Base-by-base conservation (phyloP, 2,329 filamentous ascomycete species). In the Penicillium concentricum region DNA sequence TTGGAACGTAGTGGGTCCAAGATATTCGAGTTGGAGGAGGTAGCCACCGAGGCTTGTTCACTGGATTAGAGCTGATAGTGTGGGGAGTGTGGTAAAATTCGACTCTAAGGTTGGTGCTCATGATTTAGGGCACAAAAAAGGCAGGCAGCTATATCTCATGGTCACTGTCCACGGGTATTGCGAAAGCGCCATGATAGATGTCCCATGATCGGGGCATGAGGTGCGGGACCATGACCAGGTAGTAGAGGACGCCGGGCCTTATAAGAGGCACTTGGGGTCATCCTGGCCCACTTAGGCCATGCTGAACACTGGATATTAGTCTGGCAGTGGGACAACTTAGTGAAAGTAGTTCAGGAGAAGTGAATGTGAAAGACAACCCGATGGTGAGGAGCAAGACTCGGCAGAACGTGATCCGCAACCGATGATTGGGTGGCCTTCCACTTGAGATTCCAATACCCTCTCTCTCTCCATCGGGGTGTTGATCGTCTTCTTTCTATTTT, bases 351-450 rank as follows among this genome's bases (percentile, higher is more conserved):
- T 32, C 15, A 44, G 38, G 30, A 34, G 34, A 38, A 38, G 13
- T 37, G 30, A 46, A 24, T 30, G 26, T 39, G 8, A 15, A 26
- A 45, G 32, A 18, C n/a, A 30, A 30, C 37, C 13, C 50, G 26
- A 46, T 32, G 26, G 45, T 15, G 35, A 54, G 38, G 20, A 38
- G 32, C 18, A 48, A 30, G 37, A 41, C 50, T 46, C 45, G 37
- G 45, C 43, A 57, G 45, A 66, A 67, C 64, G 64, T 66, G 64
- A 67, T 64, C 63, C 54, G 62, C 59, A 48, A 43, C 51, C 56
- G 53, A 41, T 67, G 64, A 67, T 67, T 67, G 64, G 64, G 60
- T 61, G 59, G 30, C 49, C 32, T 56, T 60, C 58, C 58, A 32
- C 61, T 56, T 45, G 45, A 61, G 60, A 61, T 64, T 58, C 60